Evolutionary conservation across 768 basidiomycete species (phyloP), one percentile per base, ranked within the genome.

Genomic region (Rhodotorula toruloides): DNA sequence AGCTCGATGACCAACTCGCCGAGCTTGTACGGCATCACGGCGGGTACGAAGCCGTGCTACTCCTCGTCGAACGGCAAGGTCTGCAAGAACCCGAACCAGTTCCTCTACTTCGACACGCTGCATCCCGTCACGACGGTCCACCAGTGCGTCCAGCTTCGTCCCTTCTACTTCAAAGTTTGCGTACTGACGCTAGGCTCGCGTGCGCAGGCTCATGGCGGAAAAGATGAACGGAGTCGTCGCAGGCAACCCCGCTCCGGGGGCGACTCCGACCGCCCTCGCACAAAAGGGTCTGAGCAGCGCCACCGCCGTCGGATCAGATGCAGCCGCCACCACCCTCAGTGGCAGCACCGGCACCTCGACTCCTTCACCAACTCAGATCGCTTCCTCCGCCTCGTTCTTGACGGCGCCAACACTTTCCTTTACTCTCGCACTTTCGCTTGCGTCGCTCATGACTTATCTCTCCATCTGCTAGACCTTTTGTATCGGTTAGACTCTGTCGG

Each of bases 71-170:
- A 60, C 9, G 68, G 68, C 10, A 31, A 48, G 22, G 25, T 70
- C 31, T 70, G 69, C 64, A 29, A 36, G 12, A 60, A 60, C 53
- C 61, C 69, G 27, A 11, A 42, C 25, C n/a, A 29, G 7, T 60
- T 42, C 58, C 53, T 70, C 27, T 70, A 70, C 61, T 66, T 58
- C n/a, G 69, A 70, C 58, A 59, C 69, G n/a, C 64, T 70, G 1
- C 69, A 70, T 54, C 69, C 69, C 1, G 61, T 62, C 29, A 70
- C 69, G 10, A 27, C 39, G 16, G 48, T 66, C 4, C 57, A 63
- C 56, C 50, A 59, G 48, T 58, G 27, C 36, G 58, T 58, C 14
- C n/a, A 11, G n/a, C 10, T 27, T 58, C 36, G 0, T 6, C 34
- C 9, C 19, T 31, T 46, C 34, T 25, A 14, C 19, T 32, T 37